Evolutionary conservation across 2,329 filamentous ascomycete species (phyloP), one percentile per base, ranked within the genome.

Genomic region (Diaporthe citriasiana): DNA sequence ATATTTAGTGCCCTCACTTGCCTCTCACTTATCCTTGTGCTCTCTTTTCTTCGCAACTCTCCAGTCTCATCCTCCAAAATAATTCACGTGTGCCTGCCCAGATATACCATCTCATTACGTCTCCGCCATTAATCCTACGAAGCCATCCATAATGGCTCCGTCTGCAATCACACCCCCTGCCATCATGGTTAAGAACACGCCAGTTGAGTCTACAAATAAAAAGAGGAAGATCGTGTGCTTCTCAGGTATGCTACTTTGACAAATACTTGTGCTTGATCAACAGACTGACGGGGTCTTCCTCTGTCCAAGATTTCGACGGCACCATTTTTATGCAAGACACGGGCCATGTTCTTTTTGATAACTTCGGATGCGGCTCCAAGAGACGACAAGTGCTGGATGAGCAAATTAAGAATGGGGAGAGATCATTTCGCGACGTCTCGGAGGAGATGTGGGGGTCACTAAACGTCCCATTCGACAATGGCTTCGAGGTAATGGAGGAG

Each of bases 271-370:
- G 30, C 47, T 40, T 1, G 45, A 35, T 38, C 6, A 9, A 47
- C 22, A 45, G 15, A 17, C 40, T 50, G 56, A 63, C 12, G 3
- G 40, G 42, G 22, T 9, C 22, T 63, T 59, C 6, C 3, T 30
- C 30, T 2, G 22, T 35, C 53, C 69, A 74, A 92, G 91, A 93
- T 81, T 93, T 93, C 77, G 91, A 93, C 80, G 91, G 91, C 76
- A 93, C 91, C 5, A 93, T 93, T 76, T 93, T 92, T 85, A 91
- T 92, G 87, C 90, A 93, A 85, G 90, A 92, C 77, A 93, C 90
- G 1, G 92, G 92, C 57, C 91, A 93, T 80, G 88, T 93, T 76
- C 88, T 93, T 66, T 92, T 93, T 82, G 91, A 93, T 80, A 86
- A 86, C 77, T 87, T 91, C 77, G 91, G 92, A 69, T 93, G 91